Evolutionary conservation across 768 basidiomycete species (phyloP).

Genomic region (Exsudoporus frostii): DNA sequence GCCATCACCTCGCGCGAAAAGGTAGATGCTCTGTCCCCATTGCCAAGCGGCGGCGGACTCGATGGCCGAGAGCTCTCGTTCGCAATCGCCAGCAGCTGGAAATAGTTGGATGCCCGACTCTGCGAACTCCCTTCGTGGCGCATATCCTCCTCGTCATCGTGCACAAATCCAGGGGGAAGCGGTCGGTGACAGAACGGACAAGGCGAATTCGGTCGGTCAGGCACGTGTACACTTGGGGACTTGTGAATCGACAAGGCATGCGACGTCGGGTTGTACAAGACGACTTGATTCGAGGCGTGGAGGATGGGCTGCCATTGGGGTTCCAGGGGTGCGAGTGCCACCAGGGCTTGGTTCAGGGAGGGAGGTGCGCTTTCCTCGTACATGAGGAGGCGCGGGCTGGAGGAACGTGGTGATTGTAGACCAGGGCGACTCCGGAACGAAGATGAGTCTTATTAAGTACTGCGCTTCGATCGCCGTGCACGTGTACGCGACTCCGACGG

Average conservation of each 20-base stretch:
- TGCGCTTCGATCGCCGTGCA: conserved; percentile 2
- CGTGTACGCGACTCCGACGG: conserved; percentile 2
- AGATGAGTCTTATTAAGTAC: not conserved
- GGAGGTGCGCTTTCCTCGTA: conserved; percentile 31
- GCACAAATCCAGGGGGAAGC: conserved; percentile 45
- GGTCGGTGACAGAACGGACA: conserved; percentile 78
- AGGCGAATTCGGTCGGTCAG: conserved; percentile 26
- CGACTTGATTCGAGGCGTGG: conserved; percentile 81
- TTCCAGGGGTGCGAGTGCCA: conserved; percentile 23
- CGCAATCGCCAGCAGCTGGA: conserved; percentile 68
- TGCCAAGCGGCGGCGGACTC: conserved; percentile 40
- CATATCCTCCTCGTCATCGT: conserved; percentile 27
- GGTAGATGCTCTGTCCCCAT: conserved; percentile 22
- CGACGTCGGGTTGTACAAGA: conserved; percentile 81
- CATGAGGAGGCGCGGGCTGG: conserved; percentile 15
- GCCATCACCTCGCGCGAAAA: conserved; percentile 78
- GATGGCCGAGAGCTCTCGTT: conserved; percentile 61
- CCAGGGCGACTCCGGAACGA: not conserved
- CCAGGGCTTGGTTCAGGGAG: conserved; percentile 31
- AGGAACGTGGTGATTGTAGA: not conserved
- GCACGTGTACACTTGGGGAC: conserved; percentile 24
- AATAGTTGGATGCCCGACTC: conserved; percentile 72
- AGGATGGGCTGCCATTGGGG: conserved; percentile 75
- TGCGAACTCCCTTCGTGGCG: conserved; percentile 41
- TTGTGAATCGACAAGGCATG: conserved; percentile 71